Evolutionary conservation across 495 filamentous ascomycete genomes (phyloP).

Genomic region (Daldinia concentrica): DNA sequence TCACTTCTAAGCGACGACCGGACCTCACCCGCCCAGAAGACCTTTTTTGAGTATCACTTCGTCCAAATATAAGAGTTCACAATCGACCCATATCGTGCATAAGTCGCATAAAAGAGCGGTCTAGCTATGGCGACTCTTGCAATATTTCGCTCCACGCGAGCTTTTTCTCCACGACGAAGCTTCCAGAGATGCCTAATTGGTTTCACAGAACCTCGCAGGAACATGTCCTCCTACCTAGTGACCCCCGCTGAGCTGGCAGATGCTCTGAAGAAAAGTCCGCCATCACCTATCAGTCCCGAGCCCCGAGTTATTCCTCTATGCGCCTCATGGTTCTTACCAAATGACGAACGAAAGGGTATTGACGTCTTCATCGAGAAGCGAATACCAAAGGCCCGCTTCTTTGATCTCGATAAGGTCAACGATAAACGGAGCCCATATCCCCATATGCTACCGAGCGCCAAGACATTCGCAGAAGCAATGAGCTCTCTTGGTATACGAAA

Average conservation of each 20-base stretch:
- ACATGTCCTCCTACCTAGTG: constrained; percentile 82
- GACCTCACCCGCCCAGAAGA: constrained; percentile 25
- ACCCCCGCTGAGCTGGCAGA: constrained; percentile 81
- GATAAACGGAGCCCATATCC: constrained; percentile 89
- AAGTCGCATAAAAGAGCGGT: constrained; percentile 30
- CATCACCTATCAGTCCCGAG: constrained; percentile 75
- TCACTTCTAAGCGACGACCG: constrained; percentile 18
- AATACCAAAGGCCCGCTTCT: constrained; percentile 92
- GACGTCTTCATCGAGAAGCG: constrained; percentile 78
- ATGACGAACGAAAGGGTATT: constrained; percentile 80
- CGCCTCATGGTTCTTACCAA: constrained; percentile 95
- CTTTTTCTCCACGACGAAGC: constrained; percentile 45
- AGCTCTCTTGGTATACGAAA: constrained; percentile 81
- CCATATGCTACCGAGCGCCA: constrained; percentile 90
- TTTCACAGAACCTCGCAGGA: constrained; percentile 47
- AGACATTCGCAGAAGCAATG: constrained; percentile 88
- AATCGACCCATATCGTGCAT: constrained; percentile 22
- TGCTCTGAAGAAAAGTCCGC: constrained; percentile 79
- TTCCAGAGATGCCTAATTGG: constrained; percentile 35
- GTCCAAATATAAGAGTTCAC: constrained; percentile 8
- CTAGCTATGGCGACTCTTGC: constrained; percentile 51
- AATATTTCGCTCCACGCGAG: constrained; percentile 51
- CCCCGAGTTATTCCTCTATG: constrained; percentile 87
- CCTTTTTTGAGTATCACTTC: constrained; percentile 8
- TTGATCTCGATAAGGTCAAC: constrained; percentile 90